Conservation (phyloP, 2,329 filamentous ascomycete genomes). For the Xylariaceae sp. region DNA sequence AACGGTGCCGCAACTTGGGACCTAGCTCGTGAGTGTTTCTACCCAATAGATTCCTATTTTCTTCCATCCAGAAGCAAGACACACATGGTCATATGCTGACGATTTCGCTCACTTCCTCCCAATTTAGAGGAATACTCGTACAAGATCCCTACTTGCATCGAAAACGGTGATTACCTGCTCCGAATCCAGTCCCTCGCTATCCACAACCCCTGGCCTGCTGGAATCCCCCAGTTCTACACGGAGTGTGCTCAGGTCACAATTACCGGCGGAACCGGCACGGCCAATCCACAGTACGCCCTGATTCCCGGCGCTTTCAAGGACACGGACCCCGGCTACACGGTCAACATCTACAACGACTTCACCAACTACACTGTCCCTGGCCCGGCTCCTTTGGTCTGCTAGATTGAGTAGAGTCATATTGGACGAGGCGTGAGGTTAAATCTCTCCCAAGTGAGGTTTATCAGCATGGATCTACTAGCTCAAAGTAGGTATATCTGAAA, state of each 20-base stretch:
- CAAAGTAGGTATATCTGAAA: too few species aligned
- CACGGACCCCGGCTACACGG: constrained; percentile 19
- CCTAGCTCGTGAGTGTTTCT: constrained; percentile 27
- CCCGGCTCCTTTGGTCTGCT: too few species aligned
- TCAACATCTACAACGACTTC: constrained; percentile 19
- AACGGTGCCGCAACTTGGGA: constrained; percentile 33
- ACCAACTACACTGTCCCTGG: constrained; percentile 20
- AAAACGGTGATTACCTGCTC: constrained; percentile 55
- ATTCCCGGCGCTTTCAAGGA: constrained; percentile 19
- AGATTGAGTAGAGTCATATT: too few species aligned
- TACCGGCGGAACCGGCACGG: constrained; percentile 15
- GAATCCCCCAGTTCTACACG: constrained; percentile 44
- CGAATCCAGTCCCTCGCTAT: constrained; percentile 59
- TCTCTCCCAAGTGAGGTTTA: too few species aligned
- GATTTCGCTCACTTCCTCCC: constrained; percentile 2
- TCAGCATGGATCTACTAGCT: too few species aligned
- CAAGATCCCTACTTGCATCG: constrained; percentile 49
- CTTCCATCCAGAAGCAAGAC: neutral
- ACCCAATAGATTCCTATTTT: neutral
- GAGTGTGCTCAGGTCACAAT: constrained; percentile 34
- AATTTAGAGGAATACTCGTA: constrained; percentile 31
- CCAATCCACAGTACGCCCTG: constrained; percentile 9
- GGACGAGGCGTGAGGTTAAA: too few species aligned
- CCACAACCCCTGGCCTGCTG: constrained; percentile 48
- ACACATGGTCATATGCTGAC: neutral